Evolutionary conservation across 495 filamentous ascomycete genomes (phyloP), one percentile per base, ranked within the genome.

Genomic region (Astrothelium subdiscretum): DNA sequence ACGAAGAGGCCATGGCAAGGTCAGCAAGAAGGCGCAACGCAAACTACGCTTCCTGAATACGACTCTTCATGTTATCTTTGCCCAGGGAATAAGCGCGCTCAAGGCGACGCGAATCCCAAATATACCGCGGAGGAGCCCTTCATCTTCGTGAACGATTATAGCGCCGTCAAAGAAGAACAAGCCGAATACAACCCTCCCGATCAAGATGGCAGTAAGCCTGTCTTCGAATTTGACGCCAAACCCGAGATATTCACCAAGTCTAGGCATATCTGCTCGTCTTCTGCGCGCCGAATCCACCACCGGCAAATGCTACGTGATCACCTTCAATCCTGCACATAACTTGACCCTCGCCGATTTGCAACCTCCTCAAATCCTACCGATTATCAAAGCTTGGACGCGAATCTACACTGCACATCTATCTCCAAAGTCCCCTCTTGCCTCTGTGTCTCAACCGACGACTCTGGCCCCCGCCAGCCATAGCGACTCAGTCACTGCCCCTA

Each of bases 1-100:
- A 96, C 90, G 63, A 96, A 97, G 81, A 82, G 94, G 62, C 94
- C 94, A 67, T 99, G 94, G 94, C 94, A 97, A 94, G 94, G 94
- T 62, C 87, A 91, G 66, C 89, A 97, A 75, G 94, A 99, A 76
- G 82, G 80, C 10, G 82, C 91, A 11, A 87, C 85, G 31, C 87
- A 88, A 70, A 87, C 81, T 32, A 87, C 82, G 2, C 75, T 97
- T 20, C 91, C 95, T 1, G 75, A 77, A 59, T 88, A 96, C 67
- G 94, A 98, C 69, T 85, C 87, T 32, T 80, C 83, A 69, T 99
- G 94, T 76, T 99, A 96, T 70, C 83, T 99, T n/a, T 99, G 94
- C 71, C 94, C 94, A 0, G 86, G 91, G 35, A 99, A 99, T 71
- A 80, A 86, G 66, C 85, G 94, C n/a, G 94, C 92, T 1, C 85